These are phyloP conservation scores for Vigna trinervia DNA, from an alignment of 306 rosid genomes.

Conservation along the genomic window DNA sequence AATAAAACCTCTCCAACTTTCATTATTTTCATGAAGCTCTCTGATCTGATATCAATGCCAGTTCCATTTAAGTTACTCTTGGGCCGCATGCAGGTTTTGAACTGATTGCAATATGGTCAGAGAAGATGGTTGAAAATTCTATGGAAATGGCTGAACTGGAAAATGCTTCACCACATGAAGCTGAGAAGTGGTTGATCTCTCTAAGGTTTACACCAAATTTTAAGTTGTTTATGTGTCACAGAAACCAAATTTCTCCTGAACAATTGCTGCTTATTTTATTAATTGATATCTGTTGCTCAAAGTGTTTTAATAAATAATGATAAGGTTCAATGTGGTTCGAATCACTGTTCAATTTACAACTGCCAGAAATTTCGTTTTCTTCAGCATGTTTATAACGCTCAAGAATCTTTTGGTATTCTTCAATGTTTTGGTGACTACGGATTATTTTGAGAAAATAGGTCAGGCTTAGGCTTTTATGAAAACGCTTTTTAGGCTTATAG, in stretches of 20 bases:
- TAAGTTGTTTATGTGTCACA: constrained; percentile 41
- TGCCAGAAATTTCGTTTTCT: constrained; percentile 37
- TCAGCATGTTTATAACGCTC: constrained; percentile 18
- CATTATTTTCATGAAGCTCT: constrained; percentile 35
- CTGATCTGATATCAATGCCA: constrained; percentile 40
- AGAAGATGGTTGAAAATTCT: constrained; percentile 83
- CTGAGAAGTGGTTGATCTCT: constrained; percentile 85
- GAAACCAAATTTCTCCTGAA: constrained; percentile 29
- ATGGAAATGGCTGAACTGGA: constrained; percentile 98
- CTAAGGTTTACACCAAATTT: constrained; percentile 65
- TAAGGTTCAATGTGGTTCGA: constrained; percentile 35
- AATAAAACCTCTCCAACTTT: constrained; percentile 45
- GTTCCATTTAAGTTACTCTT: constrained; percentile 48
- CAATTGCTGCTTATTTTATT: constrained; percentile 39
- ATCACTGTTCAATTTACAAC: constrained; percentile 29
- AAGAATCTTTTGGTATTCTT: constrained; percentile 33
- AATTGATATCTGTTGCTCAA: constrained; percentile 28
- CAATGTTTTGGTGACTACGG: neutral
- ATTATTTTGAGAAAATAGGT: no score
- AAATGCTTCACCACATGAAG: constrained; percentile 89
- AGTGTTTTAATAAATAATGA: constrained; percentile 20
- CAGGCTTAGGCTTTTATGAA: no score
- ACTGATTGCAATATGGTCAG: constrained; percentile 79
- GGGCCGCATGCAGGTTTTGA: constrained; percentile 79
- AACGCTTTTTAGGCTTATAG: no score